Percentiles rank a stretch among this genome's conserved stretches.
phyloP scores from a whole-genome alignment of 208 protist species.

The Angomonas deanei region DNA sequence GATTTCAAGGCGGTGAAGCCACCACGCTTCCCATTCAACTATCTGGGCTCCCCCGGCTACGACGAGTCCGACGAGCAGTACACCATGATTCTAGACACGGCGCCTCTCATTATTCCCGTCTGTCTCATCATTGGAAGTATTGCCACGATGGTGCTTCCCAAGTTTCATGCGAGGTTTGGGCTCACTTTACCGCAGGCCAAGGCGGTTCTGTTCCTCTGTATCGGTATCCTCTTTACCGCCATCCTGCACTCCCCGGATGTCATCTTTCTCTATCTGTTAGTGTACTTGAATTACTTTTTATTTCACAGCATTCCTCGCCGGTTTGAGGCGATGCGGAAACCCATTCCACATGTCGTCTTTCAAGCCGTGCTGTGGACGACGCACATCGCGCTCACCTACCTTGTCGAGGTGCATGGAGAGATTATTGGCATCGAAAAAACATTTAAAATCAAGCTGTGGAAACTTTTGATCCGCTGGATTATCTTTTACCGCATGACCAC shows the following conservation, averaged over 20 bases:
- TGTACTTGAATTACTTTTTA: neutral
- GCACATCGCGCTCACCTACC: neutral
- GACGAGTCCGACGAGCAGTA: neutral
- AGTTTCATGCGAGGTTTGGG: neutral
- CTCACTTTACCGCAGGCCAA: neutral
- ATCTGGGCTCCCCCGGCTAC: neutral
- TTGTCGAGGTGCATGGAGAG: conserved; percentile 1
- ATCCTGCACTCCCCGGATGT: neutral
- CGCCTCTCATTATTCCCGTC: neutral
- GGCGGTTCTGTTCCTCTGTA: neutral
- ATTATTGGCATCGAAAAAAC: neutral
- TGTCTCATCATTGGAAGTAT: neutral
- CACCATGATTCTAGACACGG: neutral
- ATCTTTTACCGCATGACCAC: conserved; percentile 65
- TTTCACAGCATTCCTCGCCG: neutral
- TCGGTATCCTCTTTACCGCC: neutral
- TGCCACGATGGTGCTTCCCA: neutral
- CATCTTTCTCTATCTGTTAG: neutral
- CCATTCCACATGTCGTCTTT: neutral
- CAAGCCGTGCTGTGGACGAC: neutral
- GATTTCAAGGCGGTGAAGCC: neutral
- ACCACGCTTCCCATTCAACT: neutral
- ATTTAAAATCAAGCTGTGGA: neutral
- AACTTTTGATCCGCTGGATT: conserved; percentile 44
- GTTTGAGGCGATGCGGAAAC: neutral